Base-by-base conservation (phyloP, 2,329 filamentous ascomycete species). In the Plenodomus lindquistii region DNA sequence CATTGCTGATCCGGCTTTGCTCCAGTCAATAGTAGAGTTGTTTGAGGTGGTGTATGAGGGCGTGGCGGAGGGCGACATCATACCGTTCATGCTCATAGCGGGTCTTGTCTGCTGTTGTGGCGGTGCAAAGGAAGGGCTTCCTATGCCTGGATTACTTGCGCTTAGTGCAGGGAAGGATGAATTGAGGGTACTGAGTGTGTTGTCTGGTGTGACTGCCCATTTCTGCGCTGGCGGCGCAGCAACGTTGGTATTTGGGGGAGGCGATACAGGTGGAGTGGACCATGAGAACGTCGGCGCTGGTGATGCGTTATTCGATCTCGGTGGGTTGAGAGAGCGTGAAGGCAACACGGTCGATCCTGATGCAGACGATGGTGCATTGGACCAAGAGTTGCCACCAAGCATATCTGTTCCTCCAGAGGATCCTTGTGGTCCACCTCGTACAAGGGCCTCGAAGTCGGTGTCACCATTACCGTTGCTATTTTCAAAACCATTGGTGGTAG, bases 371-470 rank as follows among this genome's bases (percentile, higher is more conserved):
- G 72, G 55, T 19, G 67, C 60, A 37, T 69, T 65, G 29, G 64
- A 71, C 76, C 76, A 79, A 40, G 75, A 65, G 50, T 70, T 67
- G 19, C 76, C 75, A 54, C 78, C 73, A 27, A 67, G 56, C 63
- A 70, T 68, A 34, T 78, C 73, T 40, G 64, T 65, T 11, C 66
- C 65, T 15, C 62, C 57, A 40, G 61, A 47, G 66, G 72, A 21
- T 65, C 73, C 39, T 31, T 62, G 59, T n/a, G 79, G 76, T 46
- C 83, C 84, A 8, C 93, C 93, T 64, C 95, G 91, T 42, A 99
- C 92, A 2, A 99, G 83, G 2, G 84, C 84, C 69, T 96, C 92
- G 65, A 97, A 99, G 65, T 95, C 91, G 49, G 88, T 83, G 40
- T 88, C 80, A 11, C 76, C 79, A n/a, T 77, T 77, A n/a, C 72